phyloP scores from a whole-genome alignment of 345 rosid genomes.

The Eucalyptus curtisii region DNA sequence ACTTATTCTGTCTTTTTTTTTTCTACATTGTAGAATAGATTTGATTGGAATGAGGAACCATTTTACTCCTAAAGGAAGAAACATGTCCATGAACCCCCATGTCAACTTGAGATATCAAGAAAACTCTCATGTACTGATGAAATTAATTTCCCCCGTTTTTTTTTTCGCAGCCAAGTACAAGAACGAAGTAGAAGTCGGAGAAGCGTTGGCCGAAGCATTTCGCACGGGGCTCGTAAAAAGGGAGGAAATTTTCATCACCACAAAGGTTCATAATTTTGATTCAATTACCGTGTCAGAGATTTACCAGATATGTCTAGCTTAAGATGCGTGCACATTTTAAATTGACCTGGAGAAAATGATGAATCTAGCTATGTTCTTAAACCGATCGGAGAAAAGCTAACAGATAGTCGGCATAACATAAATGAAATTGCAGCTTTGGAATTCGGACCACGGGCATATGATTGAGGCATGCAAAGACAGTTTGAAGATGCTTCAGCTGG shows the following conservation, averaged over 20 bases:
- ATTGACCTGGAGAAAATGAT: neutral
- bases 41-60: neutral
- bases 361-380: no score
- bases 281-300: neutral
- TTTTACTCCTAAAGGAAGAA: neutral
- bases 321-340: no score
- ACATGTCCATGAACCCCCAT: no score
- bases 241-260: constrained; percentile 71
- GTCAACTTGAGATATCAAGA: no score
- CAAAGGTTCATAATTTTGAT: constrained; percentile 31
- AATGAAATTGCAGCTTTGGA: constrained; percentile 54
- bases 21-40: no score
- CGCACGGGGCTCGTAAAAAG: constrained; percentile 49
- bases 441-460: constrained; percentile 84
- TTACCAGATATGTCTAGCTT: neutral
- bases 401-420: no score
- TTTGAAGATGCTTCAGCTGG: constrained; percentile 72
- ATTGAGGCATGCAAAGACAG: constrained; percentile 80
- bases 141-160: no score
- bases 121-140: no score
- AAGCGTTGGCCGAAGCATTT: constrained; percentile 58
- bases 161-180: constrained; percentile 50
- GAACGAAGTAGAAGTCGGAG: constrained; percentile 70
- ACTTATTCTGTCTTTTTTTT: no score
- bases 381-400: neutral